Evolutionary conservation across 768 basidiomycete genomes (phyloP).

Genomic region (Mycena capillaripes): DNA sequence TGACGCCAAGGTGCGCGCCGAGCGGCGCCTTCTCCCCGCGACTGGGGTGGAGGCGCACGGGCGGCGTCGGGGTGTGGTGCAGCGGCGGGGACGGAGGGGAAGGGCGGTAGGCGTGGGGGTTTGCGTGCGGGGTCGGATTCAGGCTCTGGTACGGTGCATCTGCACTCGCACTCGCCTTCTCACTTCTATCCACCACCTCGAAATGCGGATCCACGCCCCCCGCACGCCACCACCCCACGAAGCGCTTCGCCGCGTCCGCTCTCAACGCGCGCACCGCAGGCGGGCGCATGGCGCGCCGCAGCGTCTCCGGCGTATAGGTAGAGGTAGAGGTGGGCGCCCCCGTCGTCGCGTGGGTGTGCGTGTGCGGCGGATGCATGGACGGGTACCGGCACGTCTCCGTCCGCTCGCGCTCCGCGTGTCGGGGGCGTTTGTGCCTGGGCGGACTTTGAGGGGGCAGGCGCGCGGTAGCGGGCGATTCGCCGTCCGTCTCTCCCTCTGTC

Average conservation of each 20-base stretch:
- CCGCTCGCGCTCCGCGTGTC: background rate
- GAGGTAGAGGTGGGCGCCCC: background rate
- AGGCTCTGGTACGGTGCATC: too few species aligned
- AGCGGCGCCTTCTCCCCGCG: too few species aligned
- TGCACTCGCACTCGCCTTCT: too few species aligned
- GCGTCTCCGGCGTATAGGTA: too few species aligned
- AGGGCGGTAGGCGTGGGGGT: too few species aligned
- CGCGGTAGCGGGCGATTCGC: background rate
- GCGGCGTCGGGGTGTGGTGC: too few species aligned
- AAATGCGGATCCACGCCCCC: background rate
- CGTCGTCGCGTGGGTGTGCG: background rate
- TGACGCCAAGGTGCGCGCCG: too few species aligned
- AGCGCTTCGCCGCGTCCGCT: background rate
- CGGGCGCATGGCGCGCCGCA: background rate
- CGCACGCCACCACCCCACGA: slow-evolving; percentile 18
- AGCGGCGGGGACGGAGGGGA: too few species aligned
- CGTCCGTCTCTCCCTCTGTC: background rate
- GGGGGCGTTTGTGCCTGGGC: background rate
- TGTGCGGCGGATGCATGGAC: background rate
- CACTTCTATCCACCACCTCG: too few species aligned
- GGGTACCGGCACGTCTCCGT: background rate
- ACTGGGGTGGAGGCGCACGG: too few species aligned
- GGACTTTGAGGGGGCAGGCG: background rate
- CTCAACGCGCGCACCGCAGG: background rate
- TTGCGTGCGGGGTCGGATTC: too few species aligned